A percentile compares a stretch with the other conserved stretches of the same genome.
Conservation (phyloP, 108 stramenopile species). For the Pseudonitzschia multistriata region DNA sequence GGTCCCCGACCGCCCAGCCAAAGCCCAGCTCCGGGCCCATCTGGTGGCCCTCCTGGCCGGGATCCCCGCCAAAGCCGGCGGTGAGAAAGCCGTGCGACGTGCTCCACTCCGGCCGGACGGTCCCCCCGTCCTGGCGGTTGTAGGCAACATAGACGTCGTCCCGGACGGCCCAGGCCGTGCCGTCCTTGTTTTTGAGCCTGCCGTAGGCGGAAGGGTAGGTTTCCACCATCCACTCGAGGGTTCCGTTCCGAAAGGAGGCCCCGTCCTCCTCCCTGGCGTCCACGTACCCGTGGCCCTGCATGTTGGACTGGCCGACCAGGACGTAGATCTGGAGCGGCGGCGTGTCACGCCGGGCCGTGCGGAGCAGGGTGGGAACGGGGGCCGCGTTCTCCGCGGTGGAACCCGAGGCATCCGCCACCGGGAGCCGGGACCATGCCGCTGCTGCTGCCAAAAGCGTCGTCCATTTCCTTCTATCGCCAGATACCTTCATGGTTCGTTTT, state of each 20-base stretch:
- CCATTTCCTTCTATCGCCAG: no score
- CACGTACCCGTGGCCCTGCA: conserved; percentile 36
- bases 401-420: no score
- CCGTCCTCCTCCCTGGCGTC: background rate
- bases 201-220: conserved; percentile 6
- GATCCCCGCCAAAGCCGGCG: conserved; percentile 15
- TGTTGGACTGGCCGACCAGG: conserved; percentile 52
- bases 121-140: background rate
- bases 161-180: conserved; percentile 3
- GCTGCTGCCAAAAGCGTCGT: no score
- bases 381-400: no score
- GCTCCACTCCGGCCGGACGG: background rate
- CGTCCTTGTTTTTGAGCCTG: background rate
- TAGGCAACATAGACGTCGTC: conserved; percentile 29
- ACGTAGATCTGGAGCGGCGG: conserved; percentile 39
- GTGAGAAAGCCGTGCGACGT: conserved; percentile 5
- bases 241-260: conserved; percentile 6
- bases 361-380: no score
- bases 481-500: no score
- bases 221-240: conserved; percentile 7
- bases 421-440: no score
- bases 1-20: conserved; percentile 32
- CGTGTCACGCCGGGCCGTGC: no score
- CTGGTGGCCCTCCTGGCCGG: background rate
- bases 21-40: conserved; percentile 44